A percentile compares a stretch with the other conserved stretches of the same genome.
These are phyloP conservation scores for Aspergillus biplanus DNA, from an alignment of 495 filamentous ascomycete genomes.

Conservation along the genomic window DNA sequence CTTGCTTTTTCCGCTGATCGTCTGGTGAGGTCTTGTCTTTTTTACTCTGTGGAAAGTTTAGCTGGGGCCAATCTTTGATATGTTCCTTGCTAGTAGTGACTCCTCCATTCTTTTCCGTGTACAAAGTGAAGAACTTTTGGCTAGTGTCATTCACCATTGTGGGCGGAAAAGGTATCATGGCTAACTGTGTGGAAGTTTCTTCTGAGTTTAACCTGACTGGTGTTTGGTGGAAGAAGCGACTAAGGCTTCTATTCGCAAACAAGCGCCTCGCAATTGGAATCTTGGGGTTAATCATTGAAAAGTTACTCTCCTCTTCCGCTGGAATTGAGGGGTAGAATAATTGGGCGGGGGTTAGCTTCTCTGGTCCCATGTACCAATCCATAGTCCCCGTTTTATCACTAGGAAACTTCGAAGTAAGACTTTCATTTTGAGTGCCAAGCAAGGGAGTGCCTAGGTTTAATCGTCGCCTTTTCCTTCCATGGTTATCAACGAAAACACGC, in stretches of 20 bases:
- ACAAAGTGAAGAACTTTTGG: conserved; percentile 32
- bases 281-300: conserved; percentile 24
- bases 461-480: conserved; percentile 47
- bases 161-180: conserved; percentile 32
- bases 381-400: not conserved
- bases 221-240: conserved; percentile 28
- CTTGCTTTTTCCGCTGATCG: not conserved
- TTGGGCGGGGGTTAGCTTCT: conserved; percentile 19
- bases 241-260: conserved; percentile 32
- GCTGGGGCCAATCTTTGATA: conserved; percentile 28
- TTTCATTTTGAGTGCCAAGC: conserved; percentile 4
- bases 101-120: conserved; percentile 27
- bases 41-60: not conserved
- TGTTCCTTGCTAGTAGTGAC: conserved; percentile 30
- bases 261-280: conserved; percentile 28
- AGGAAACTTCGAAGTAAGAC: not conserved
- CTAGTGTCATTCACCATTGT: conserved; percentile 14
- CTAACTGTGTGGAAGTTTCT: conserved; percentile 18
- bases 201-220: conserved; percentile 21
- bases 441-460: conserved; percentile 24
- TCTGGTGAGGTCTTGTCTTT: not conserved
- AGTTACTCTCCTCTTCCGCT: conserved; percentile 23
- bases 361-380: conserved; percentile 39
- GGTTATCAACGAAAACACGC: conserved; percentile 36
- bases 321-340: conserved; percentile 30